These are phyloP conservation scores for Urostyla sp. DNA, from an alignment of 73 alveolate species.

Conservation along the genomic window DNA sequence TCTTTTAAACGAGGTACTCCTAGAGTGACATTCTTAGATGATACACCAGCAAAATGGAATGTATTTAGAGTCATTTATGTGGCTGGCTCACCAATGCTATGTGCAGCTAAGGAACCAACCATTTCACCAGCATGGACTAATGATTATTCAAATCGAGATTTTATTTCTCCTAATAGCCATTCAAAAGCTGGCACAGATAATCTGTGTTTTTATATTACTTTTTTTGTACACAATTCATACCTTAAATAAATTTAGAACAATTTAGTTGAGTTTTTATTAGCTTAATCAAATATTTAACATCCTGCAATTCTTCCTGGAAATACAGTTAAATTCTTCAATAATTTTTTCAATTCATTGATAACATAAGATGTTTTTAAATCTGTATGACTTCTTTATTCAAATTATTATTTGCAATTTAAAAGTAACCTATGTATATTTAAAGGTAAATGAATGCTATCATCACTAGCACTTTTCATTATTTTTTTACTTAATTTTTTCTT, in stretches of 20 bases:
- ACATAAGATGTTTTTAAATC: constrained; percentile 84
- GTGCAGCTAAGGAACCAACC: constrained; percentile 98
- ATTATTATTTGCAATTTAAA: constrained; percentile 79
- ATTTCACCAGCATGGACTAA: constrained; percentile 95
- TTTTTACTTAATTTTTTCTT: constrained; percentile 76
- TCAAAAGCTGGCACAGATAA: constrained; percentile 87
- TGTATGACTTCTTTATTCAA: constrained; percentile 70
- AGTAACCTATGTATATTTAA: constrained; percentile 87
- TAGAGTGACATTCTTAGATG: constrained; percentile 97
- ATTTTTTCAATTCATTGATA: constrained; percentile 70
- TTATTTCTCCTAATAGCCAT: constrained; percentile 95
- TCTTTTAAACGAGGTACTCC: constrained; percentile 99
- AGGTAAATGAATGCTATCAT: constrained; percentile 92
- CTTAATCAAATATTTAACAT: constrained; percentile 62
- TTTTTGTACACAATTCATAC: constrained; percentile 83
- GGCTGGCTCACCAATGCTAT: constrained; percentile 98
- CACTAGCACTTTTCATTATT: constrained; percentile 80
- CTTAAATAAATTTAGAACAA: constrained; percentile 90
- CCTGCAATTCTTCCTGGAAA: constrained; percentile 57
- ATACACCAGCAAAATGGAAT: constrained; percentile 99
- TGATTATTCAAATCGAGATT: constrained; percentile 80
- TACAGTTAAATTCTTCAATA: constrained; percentile 73
- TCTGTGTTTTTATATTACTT: constrained; percentile 84
- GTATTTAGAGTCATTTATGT: constrained; percentile 99
- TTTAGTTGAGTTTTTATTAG: constrained; percentile 84